Percentiles rank a stretch among this genome's conserved stretches.
phyloP scores from a whole-genome alignment of 768 basidiomycete species.

The Hygrophorus pudorinus region DNA sequence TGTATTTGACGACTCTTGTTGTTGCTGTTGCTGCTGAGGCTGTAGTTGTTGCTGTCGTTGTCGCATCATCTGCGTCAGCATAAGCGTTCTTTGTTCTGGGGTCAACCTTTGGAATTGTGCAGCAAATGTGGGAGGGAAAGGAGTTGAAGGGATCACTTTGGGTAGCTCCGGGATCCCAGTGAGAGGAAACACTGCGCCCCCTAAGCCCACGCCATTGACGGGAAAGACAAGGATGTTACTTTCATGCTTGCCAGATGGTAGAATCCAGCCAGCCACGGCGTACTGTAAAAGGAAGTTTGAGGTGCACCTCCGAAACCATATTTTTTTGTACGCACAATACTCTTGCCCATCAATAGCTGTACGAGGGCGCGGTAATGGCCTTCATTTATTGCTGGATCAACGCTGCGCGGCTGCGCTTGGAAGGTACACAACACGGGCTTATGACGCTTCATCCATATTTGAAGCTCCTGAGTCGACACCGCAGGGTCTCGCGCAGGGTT shows the following conservation, averaged over 20 bases:
- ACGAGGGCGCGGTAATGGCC: slow-evolving; percentile 31
- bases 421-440: slow-evolving; percentile 34
- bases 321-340: slow-evolving; percentile 29
- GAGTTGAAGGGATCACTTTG: slow-evolving; percentile 8
- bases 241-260: slow-evolving; percentile 21
- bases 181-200: slow-evolving; percentile 27
- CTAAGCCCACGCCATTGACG: slow-evolving; percentile 5
- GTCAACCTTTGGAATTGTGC: not conserved
- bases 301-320: not conserved
- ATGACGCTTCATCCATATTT: slow-evolving; percentile 36
- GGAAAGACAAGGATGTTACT: slow-evolving; percentile 32
- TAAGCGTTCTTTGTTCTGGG: not conserved
- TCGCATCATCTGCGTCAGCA: not conserved
- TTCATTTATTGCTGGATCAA: slow-evolving; percentile 32
- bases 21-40: slow-evolving; percentile 13
- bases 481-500: slow-evolving; percentile 30
- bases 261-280: slow-evolving; percentile 28
- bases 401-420: slow-evolving; percentile 17
- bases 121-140: not conserved
- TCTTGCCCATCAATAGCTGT: slow-evolving; percentile 30
- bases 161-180: slow-evolving; percentile 32
- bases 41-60: slow-evolving; percentile 16
- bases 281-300: slow-evolving; percentile 20
- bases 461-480: slow-evolving; percentile 29
- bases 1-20: no score